Conservation (phyloP, 495 filamentous ascomycete species). For the Xylaria bambusicola region DNA sequence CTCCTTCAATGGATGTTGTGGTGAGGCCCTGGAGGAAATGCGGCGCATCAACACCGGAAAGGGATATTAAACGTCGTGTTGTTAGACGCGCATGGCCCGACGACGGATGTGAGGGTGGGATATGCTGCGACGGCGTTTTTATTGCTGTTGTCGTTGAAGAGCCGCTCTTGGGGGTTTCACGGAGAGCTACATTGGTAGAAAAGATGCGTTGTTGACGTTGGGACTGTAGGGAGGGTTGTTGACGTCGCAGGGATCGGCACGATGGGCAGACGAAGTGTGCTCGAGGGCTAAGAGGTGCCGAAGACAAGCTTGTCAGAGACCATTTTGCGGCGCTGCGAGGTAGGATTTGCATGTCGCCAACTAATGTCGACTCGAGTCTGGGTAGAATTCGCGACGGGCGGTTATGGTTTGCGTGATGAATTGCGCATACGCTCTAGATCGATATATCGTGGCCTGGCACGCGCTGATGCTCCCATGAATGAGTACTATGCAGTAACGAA, state of each 20-base stretch:
- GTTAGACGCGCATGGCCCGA: conserved; percentile 57
- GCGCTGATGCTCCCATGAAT: too few relatives aligned
- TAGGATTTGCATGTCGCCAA: conserved; percentile 9
- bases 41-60: conserved; percentile 75
- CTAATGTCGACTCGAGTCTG: too few relatives aligned
- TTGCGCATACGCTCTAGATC: too few relatives aligned
- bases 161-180: neutral
- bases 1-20: conserved; percentile 66
- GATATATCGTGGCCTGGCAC: too few relatives aligned
- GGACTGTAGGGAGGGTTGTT: neutral
- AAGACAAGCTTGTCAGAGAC: neutral
- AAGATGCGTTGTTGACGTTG: conserved; percentile 21
- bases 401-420: too few relatives aligned
- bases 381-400: neutral
- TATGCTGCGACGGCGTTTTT: too few relatives aligned
- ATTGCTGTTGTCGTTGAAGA: conserved; percentile 6
- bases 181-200: conserved; percentile 18
- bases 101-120: conserved; percentile 42
- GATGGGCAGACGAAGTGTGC: conserved; percentile 28
- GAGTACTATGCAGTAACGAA: too few relatives aligned
- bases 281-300: conserved; percentile 3
- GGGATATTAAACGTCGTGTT: conserved; percentile 73
- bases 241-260: conserved; percentile 23
- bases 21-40: conserved; percentile 87
- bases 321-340: conserved; percentile 16